phyloP scores from a whole-genome alignment of 176 grass and related monocot genomes.

The Areca catechu region DNA sequence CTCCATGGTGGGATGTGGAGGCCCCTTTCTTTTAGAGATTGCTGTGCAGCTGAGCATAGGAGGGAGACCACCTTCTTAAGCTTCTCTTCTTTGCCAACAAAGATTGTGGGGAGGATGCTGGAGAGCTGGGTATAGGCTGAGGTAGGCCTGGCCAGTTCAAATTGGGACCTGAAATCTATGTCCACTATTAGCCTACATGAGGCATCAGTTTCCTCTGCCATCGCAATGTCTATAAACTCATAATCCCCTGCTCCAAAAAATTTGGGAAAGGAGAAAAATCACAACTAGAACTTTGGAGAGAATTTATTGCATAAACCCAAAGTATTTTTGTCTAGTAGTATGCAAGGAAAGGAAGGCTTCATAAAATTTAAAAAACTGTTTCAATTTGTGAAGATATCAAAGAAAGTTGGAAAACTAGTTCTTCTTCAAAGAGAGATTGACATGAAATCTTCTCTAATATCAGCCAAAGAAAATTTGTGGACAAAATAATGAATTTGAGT shows the following conservation, averaged over 20 bases:
- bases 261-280: neutral
- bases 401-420: too few relatives aligned
- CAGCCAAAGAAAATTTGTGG: too few relatives aligned
- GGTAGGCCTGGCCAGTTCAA: conserved; percentile 52
- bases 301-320: too few relatives aligned
- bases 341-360: too few relatives aligned
- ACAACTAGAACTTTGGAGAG: too few relatives aligned
- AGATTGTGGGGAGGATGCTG: conserved; percentile 29
- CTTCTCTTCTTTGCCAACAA: conserved; percentile 35
- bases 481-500: too few relatives aligned
- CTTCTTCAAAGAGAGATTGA: too few relatives aligned
- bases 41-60: conserved; percentile 41
- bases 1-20: conserved; percentile 74
- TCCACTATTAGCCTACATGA: conserved; percentile 38
- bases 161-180: conserved; percentile 63
- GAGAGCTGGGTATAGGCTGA: conserved; percentile 46
- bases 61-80: conserved; percentile 52
- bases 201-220: conserved; percentile 8
- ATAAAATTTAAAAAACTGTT: too few relatives aligned
- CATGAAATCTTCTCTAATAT: too few relatives aligned
- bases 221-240: conserved; percentile 54
- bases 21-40: conserved; percentile 60
- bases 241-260: conserved; percentile 36
- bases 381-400: too few relatives aligned
- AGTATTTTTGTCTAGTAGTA: too few relatives aligned